These are phyloP conservation scores for Solanum lycopersicoides DNA, from an alignment of 257 asterid genomes.

Conservation along the genomic window DNA sequence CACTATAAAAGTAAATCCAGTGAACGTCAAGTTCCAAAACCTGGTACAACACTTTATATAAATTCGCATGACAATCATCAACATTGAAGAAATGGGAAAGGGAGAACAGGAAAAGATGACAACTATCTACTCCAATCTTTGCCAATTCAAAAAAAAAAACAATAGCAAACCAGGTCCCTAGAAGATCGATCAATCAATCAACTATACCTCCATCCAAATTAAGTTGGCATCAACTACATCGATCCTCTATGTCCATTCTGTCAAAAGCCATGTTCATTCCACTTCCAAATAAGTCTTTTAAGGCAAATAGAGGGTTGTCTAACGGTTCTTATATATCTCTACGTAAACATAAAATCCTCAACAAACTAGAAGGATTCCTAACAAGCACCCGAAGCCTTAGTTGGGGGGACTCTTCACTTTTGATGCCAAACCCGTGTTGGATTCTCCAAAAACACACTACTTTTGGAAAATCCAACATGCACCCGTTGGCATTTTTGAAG, in stretches of 20 bases:
- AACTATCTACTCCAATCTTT: not conserved
- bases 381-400: too few species aligned
- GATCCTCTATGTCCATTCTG: not conserved
- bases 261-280: not conserved
- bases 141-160: not conserved
- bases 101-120: not conserved
- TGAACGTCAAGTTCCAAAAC: not conserved
- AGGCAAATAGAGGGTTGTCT: not conserved
- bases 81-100: not conserved
- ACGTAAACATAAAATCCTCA: not conserved
- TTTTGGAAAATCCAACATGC: too few species aligned
- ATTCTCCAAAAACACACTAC: too few species aligned
- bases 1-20: not conserved
- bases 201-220: not conserved
- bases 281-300: not conserved
- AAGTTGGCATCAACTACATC: not conserved
- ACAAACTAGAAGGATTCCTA: not conserved
- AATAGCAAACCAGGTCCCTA: not conserved
- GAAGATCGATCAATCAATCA: not conserved
- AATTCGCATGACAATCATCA: not conserved
- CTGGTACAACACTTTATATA: not conserved
- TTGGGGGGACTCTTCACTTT: too few species aligned
- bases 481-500: too few species aligned
- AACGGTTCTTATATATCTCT: not conserved
- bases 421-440: too few species aligned